These are phyloP conservation scores for Flaveria bidentis DNA, from an alignment of 129 eudicot species.

Conservation along the genomic window DNA sequence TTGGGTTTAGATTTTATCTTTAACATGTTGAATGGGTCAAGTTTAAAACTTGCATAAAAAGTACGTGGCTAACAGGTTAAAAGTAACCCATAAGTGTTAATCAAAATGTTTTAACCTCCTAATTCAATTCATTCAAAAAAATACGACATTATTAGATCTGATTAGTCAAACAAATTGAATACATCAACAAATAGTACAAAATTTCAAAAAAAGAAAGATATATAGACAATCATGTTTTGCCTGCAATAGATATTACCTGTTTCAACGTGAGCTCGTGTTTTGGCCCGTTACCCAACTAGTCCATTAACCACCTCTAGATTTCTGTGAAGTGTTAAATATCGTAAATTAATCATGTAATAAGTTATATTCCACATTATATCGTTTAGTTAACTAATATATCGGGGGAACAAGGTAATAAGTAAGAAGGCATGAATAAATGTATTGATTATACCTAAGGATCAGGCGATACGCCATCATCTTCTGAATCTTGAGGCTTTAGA, in stretches of 20 bases:
- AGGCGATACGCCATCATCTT: constrained; percentile 44
- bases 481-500: constrained; percentile 54
- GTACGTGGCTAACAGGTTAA: background rate
- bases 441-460: constrained; percentile 47
- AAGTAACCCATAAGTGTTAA: background rate
- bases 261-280: background rate
- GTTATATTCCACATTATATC: no score
- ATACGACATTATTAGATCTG: background rate
- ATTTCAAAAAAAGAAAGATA: background rate
- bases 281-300: background rate
- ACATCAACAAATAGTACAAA: background rate
- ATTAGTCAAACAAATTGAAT: background rate
- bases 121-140: background rate
- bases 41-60: background rate
- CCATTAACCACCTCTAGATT: constrained; percentile 4
- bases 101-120: background rate
- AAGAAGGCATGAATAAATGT: constrained; percentile 6
- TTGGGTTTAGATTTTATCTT: background rate
- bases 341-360: background rate
- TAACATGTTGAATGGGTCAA: background rate
- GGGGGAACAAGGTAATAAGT: background rate
- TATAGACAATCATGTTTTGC: background rate
- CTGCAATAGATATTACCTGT: background rate
- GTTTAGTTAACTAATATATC: background rate
- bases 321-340: background rate